phyloP scores from a whole-genome alignment of 495 filamentous ascomycete species.

The Aspergillus olivimuriae region DNA sequence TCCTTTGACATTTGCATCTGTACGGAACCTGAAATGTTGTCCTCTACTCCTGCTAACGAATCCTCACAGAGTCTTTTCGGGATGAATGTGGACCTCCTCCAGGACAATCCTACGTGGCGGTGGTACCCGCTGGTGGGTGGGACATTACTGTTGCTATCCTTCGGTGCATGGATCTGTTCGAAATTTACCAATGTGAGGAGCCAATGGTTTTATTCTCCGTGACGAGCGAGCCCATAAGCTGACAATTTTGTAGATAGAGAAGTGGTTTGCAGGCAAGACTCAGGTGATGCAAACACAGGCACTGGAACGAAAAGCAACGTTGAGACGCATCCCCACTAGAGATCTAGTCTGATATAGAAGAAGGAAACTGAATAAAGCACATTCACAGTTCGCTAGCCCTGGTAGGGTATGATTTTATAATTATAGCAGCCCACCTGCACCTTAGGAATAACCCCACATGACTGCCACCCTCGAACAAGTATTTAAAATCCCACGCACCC shows the following conservation, averaged over 20 bases:
- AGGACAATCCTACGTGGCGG: slow-evolving; percentile 18
- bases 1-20: slow-evolving; percentile 26
- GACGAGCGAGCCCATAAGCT: too few species aligned
- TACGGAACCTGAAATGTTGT: slow-evolving; percentile 4
- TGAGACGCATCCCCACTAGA: too few species aligned
- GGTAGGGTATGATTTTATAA: too few species aligned
- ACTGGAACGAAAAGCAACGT: too few species aligned
- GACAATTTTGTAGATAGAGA: background rate
- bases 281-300: too few species aligned
- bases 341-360: too few species aligned
- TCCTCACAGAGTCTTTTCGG: slow-evolving; percentile 30
- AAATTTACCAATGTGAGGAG: slow-evolving; percentile 17
- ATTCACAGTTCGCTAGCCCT: too few species aligned
- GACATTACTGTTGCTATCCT: slow-evolving; percentile 13
- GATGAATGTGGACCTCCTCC: slow-evolving; percentile 29
- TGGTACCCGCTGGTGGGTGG: slow-evolving; percentile 25
- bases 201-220: too few species aligned
- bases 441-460: too few species aligned
- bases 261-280: background rate
- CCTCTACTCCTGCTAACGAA: background rate
- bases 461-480: background rate
- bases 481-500: too few species aligned
- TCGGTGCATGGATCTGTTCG: slow-evolving; percentile 20
- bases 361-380: too few species aligned
- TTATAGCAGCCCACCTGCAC: too few species aligned